Conservation (phyloP, 768 basidiomycete species). For the Collybia sordida region DNA sequence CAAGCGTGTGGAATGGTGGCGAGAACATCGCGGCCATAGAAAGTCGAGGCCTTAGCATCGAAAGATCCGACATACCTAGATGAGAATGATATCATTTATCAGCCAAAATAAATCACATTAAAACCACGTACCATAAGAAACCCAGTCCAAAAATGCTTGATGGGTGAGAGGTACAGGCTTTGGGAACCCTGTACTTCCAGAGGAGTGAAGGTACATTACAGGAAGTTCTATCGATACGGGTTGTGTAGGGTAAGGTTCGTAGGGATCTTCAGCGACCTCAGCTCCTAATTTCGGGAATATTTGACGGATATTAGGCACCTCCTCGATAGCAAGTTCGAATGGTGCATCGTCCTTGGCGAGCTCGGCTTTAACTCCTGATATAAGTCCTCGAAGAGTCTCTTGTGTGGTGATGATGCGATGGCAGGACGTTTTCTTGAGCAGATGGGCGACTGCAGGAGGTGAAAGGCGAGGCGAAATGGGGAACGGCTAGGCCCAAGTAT, state of each 20-base stretch:
- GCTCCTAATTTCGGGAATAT: constrained; percentile 39
- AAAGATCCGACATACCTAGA: constrained; percentile 4
- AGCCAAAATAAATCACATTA: no score
- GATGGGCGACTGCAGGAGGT: constrained; percentile 29
- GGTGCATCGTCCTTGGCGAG: constrained; percentile 16
- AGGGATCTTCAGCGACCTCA: constrained; percentile 26
- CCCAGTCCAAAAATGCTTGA: constrained; percentile 25
- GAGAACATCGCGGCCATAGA: constrained; percentile 27
- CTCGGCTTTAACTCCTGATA: constrained; percentile 24
- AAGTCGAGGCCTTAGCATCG: constrained; percentile 6
- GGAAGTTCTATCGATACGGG: constrained; percentile 12
- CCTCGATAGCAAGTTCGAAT: constrained; percentile 25
- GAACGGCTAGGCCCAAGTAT: constrained; percentile 33
- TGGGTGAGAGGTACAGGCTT: constrained; percentile 37
- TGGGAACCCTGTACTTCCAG: constrained; percentile 47
- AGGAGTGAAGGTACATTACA: constrained; percentile 43
- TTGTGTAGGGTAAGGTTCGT: constrained; percentile 22
- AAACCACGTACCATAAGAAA: constrained; percentile 27
- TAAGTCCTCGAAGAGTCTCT: constrained; percentile 24
- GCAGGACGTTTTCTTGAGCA: constrained; percentile 37
- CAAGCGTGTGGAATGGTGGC: constrained; percentile 38
- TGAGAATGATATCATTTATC: not conserved
- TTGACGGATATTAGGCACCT: constrained; percentile 25
- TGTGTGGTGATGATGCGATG: constrained; percentile 36
- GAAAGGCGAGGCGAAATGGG: constrained; percentile 40